Evolutionary conservation across 257 asterid species (phyloP).

Genomic region (Gentiana dahurica): DNA sequence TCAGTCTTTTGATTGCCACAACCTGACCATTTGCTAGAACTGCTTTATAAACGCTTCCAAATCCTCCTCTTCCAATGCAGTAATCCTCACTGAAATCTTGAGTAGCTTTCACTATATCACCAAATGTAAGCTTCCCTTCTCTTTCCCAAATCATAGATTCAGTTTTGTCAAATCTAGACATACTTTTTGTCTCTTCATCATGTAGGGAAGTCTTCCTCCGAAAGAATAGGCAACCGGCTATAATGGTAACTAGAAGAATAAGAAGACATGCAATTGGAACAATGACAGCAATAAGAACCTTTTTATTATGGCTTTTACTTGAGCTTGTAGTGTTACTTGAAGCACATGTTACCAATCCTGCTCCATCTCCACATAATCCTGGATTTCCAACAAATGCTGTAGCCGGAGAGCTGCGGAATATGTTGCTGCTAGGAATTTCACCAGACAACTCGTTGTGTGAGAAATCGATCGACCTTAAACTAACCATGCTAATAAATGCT

Average conservation of each 20-base stretch:
- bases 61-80: slow-evolving; percentile 88
- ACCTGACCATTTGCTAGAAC: slow-evolving; percentile 39
- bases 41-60: slow-evolving; percentile 74
- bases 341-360: slow-evolving; percentile 44
- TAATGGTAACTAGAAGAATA: slow-evolving; percentile 26
- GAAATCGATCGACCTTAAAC: slow-evolving; percentile 48
- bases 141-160: slow-evolving; percentile 66
- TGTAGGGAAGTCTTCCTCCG: slow-evolving; percentile 20
- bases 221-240: slow-evolving; percentile 21
- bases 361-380: slow-evolving; percentile 59
- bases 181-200: slow-evolving; percentile 36
- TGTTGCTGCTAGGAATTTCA: slow-evolving; percentile 35
- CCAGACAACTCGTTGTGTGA: slow-evolving; percentile 64
- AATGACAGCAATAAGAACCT: slow-evolving; percentile 34
- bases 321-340: slow-evolving; percentile 20
- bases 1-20: slow-evolving; percentile 74
- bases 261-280: slow-evolving; percentile 34
- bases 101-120: slow-evolving; percentile 71
- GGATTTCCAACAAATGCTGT: slow-evolving; percentile 38
- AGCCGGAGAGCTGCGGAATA: slow-evolving; percentile 35
- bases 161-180: slow-evolving; percentile 14
- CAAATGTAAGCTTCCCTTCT: slow-evolving; percentile 63
- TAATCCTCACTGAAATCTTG: slow-evolving; percentile 44
- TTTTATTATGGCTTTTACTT: slow-evolving; percentile 14
- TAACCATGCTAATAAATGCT: slow-evolving; percentile 37